Evolutionary conservation across 805 yeast genomes (phyloP), one percentile per base, ranked within the genome.

Genomic region (Saccharomyces paradoxus): DNA sequence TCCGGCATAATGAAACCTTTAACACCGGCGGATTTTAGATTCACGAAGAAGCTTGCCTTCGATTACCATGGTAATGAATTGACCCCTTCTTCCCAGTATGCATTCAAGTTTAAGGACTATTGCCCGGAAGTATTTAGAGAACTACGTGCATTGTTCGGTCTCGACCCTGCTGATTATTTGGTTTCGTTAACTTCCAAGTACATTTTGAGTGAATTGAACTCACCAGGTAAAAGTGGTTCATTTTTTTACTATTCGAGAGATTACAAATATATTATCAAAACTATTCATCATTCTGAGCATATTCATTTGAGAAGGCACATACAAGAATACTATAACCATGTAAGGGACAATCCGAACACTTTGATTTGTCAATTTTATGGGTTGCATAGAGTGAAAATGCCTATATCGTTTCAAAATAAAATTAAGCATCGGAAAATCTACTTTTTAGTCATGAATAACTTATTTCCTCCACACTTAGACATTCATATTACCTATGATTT

Each of bases 141-240:
- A 60, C 73, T 94, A 53, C 76, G 99, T 53, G 74, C 81, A 5
- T 65, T 82, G 46, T 94, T 95, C 73, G 90, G 91, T 13, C 77
- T 94, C 29, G 98, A 94, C 65, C 96, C 96, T 2, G 98, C 97
- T 0, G 99, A 95, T 69, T 94, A 95, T 69, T 76, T 94, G 53
- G 84, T 92, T 62, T 89, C 97, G 0, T 77, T 94, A 60, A 92
- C 98, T 0, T 92, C 97, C 22, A 90, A 90, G 69, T 92, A 92
- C 66, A 87, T 94, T 58, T 78, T 94, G 41, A 86, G 94, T 28
- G 97, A 92, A 71, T 75, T 90, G 59, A 96, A 92, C 22, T 90
- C 97, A 1, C 97, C 98, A 0, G 99, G 99, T 3, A 94, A 94
- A 69, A 86, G 96, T 64, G 99, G 99, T 0, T 89, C 97, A 0